phyloP scores from a whole-genome alignment of 2,329 filamentous ascomycete genomes.

The Paracamarosporium sp. region DNA sequence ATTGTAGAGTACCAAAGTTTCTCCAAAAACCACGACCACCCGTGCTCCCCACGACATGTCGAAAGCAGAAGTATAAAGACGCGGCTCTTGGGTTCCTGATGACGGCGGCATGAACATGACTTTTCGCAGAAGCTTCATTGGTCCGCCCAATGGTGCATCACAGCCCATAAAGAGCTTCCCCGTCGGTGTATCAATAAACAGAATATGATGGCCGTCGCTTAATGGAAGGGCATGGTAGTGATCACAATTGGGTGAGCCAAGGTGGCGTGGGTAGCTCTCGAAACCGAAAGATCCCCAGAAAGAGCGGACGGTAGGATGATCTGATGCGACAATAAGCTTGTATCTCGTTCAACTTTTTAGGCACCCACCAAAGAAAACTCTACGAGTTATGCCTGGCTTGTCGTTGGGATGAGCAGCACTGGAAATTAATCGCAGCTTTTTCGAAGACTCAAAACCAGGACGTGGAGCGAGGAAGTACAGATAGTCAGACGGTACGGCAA shows the following conservation, averaged over 20 bases:
- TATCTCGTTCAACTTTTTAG: background rate
- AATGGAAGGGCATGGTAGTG: slow-evolving; percentile 70
- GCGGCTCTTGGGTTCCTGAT: slow-evolving; percentile 46
- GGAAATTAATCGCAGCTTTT: slow-evolving; percentile 68
- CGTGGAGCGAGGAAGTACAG: slow-evolving; percentile 67
- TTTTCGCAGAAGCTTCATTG: slow-evolving; percentile 64
- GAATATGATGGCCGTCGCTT: slow-evolving; percentile 69
- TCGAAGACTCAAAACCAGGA: slow-evolving; percentile 58
- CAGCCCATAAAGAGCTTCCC: slow-evolving; percentile 66
- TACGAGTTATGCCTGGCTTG: slow-evolving; percentile 29
- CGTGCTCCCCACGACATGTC: slow-evolving; percentile 65
- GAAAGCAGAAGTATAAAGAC: slow-evolving; percentile 63
- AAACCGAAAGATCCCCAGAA: slow-evolving; percentile 32
- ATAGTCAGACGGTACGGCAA: slow-evolving; percentile 61
- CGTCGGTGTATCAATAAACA: slow-evolving; percentile 68
- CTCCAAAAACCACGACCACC: slow-evolving; percentile 64
- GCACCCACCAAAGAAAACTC: slow-evolving; percentile 22
- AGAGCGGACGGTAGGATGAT: slow-evolving; percentile 19
- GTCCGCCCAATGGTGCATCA: slow-evolving; percentile 64
- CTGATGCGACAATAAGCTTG: background rate
- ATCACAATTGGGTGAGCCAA: slow-evolving; percentile 49
- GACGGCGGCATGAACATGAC: slow-evolving; percentile 58
- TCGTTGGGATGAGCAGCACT: slow-evolving; percentile 59
- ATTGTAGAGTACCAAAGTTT: slow-evolving; percentile 64
- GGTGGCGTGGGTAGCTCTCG: slow-evolving; percentile 17